Conservation (phyloP, 306 rosid species). For the Gleditsia sinensis region DNA sequence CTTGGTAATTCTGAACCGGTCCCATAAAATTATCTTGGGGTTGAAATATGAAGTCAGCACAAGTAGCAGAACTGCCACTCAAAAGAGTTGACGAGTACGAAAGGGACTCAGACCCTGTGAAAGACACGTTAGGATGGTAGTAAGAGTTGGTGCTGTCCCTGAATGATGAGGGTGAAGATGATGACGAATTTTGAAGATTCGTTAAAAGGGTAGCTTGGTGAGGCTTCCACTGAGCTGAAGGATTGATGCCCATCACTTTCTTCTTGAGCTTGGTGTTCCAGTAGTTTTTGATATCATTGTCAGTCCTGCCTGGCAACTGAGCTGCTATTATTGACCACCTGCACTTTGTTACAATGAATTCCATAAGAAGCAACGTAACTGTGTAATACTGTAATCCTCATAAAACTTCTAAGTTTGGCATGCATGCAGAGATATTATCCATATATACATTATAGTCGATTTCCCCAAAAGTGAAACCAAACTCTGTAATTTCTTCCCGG, state of each 20-base stretch:
- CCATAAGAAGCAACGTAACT: too few relatives aligned
- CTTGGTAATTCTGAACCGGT: slow-evolving; percentile 23
- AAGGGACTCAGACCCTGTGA: slow-evolving; percentile 30
- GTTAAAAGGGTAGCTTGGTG: slow-evolving; percentile 31
- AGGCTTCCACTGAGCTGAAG: slow-evolving; percentile 24
- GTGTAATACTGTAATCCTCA: not conserved
- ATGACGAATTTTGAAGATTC: slow-evolving; percentile 39
- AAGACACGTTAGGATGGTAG: slow-evolving; percentile 21
- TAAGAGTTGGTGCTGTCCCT: slow-evolving; percentile 23
- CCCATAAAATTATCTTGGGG: slow-evolving; percentile 38
- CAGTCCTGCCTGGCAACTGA: slow-evolving; percentile 69
- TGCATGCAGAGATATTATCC: slow-evolving; percentile 13
- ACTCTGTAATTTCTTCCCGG: not conserved
- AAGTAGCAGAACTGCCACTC: slow-evolving; percentile 23
- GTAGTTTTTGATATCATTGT: slow-evolving; percentile 68
- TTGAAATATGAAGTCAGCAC: slow-evolving; percentile 25
- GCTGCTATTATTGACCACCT: slow-evolving; percentile 81
- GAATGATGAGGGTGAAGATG: slow-evolving; percentile 35
- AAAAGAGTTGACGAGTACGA: slow-evolving; percentile 36
- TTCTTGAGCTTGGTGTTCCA: slow-evolving; percentile 81
- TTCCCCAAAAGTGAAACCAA: not conserved
- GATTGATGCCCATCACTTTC: slow-evolving; percentile 41
- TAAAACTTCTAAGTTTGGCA: slow-evolving; percentile 3
- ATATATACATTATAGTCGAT: not conserved
- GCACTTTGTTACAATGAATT: not conserved